Conservation (phyloP, 176 grass and related monocot genomes). For the Alopecurus myosuroides region DNA sequence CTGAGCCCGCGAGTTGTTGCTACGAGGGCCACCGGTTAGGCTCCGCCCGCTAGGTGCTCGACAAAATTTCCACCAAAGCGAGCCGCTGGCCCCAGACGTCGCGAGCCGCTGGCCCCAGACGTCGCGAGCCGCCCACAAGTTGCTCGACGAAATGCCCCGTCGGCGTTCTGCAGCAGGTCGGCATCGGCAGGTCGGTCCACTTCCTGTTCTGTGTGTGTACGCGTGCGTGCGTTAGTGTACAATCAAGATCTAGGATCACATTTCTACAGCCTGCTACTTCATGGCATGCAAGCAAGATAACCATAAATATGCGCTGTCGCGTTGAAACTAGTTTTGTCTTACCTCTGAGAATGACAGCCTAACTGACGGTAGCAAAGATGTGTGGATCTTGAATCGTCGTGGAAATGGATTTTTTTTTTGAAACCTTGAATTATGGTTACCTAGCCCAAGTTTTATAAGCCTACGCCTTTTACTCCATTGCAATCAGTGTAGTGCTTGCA, state of each 20-base stretch:
- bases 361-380: background rate
- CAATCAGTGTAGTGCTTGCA: background rate
- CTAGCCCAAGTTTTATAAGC: background rate
- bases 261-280: too few relatives aligned
- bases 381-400: background rate
- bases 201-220: background rate
- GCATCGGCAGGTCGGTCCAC: background rate
- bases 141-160: background rate
- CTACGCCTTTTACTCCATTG: background rate
- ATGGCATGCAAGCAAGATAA: background rate
- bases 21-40: background rate
- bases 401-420: too few relatives aligned
- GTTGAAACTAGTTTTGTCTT: background rate
- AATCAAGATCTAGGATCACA: too few relatives aligned
- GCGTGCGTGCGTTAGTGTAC: too few relatives aligned
- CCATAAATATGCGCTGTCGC: background rate
- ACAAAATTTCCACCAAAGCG: background rate
- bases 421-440: background rate
- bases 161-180: background rate
- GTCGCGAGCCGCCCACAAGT: background rate
- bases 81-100: background rate
- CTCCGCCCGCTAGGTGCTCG: background rate
- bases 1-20: background rate
- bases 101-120: background rate
- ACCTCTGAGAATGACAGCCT: background rate